Evolutionary conservation across 2,329 filamentous ascomycete genomes (phyloP).

Genomic region (Zymoseptoria crescenta): DNA sequence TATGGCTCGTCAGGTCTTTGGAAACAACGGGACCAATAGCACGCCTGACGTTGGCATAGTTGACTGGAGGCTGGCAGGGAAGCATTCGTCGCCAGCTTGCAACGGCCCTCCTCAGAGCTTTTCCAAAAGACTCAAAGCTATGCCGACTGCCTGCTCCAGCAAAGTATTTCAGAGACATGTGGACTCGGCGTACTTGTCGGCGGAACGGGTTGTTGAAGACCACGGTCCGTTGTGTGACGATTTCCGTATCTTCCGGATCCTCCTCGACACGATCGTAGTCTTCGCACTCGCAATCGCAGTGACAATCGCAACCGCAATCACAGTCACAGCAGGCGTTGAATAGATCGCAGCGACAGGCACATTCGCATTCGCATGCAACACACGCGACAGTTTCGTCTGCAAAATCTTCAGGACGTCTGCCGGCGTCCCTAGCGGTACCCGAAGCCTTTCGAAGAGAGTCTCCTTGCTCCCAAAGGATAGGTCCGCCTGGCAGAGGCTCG

Average conservation of each 20-base stretch:
- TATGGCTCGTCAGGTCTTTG: neutral
- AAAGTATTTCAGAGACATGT: neutral
- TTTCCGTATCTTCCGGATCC: neutral
- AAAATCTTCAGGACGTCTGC: no score
- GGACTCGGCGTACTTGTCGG: neutral
- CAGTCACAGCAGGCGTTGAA: neutral
- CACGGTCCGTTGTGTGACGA: neutral
- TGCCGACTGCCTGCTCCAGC: neutral
- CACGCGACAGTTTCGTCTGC: no score
- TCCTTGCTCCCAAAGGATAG: neutral
- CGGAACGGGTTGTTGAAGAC: neutral
- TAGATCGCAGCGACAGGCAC: no score
- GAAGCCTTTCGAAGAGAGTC: no score
- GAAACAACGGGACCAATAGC: neutral
- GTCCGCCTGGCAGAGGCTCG: neutral
- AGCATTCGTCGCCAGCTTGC: constrained; percentile 7
- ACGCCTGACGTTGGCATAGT: neutral
- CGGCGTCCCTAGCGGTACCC: no score
- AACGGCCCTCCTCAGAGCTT: neutral
- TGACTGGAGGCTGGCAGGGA: neutral
- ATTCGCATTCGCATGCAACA: no score
- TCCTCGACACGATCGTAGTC: neutral
- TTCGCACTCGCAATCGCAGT: neutral
- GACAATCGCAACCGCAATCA: neutral
- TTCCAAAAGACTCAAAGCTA: neutral